Conservation (phyloP, 2,329 filamentous ascomycete genomes). For the Cadophora sp. region DNA sequence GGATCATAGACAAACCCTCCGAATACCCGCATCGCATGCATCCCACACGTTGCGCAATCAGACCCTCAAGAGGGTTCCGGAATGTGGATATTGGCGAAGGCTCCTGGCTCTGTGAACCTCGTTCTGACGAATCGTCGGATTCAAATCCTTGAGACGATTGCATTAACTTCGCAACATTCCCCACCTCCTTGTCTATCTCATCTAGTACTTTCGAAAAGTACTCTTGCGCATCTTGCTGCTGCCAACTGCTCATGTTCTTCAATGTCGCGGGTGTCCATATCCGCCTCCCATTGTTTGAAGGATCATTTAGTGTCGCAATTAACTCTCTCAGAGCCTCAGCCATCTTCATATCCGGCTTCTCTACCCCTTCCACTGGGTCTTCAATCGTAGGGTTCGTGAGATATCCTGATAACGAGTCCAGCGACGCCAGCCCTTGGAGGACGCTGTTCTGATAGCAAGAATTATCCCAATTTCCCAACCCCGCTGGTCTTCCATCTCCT, state of each 20-base stretch:
- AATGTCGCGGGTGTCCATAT: constrained; percentile 83
- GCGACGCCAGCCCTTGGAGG: constrained; percentile 81
- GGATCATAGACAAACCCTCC: constrained; percentile 86
- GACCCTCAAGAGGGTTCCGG: constrained; percentile 84
- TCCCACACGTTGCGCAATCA: constrained; percentile 86
- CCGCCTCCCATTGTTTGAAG: constrained; percentile 73
- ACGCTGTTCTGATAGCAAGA: constrained; percentile 99
- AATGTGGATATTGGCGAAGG: constrained; percentile 42
- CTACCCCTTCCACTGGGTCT: constrained; percentile 28
- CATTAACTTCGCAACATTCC: constrained; percentile 51
- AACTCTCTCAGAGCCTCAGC: constrained; percentile 56
- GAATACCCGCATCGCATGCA: constrained; percentile 87
- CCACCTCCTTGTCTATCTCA: constrained; percentile 80
- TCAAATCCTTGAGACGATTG: constrained; percentile 38
- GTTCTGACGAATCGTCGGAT: constrained; percentile 27
- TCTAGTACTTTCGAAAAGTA: constrained; percentile 92
- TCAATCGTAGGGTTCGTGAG: constrained; percentile 56
- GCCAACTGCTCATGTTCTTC: constrained; percentile 93
- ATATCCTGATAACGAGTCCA: constrained; percentile 73
- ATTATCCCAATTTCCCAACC: constrained; percentile 90
- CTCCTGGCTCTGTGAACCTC: constrained; percentile 12
- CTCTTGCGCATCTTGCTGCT: constrained; percentile 97
- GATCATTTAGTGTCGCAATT: constrained; percentile 72
- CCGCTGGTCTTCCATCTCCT: constrained; percentile 59
- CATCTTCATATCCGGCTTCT: constrained; percentile 42